Conservation (phyloP, 305 asterid species). For the Euphrasia arctica region DNA sequence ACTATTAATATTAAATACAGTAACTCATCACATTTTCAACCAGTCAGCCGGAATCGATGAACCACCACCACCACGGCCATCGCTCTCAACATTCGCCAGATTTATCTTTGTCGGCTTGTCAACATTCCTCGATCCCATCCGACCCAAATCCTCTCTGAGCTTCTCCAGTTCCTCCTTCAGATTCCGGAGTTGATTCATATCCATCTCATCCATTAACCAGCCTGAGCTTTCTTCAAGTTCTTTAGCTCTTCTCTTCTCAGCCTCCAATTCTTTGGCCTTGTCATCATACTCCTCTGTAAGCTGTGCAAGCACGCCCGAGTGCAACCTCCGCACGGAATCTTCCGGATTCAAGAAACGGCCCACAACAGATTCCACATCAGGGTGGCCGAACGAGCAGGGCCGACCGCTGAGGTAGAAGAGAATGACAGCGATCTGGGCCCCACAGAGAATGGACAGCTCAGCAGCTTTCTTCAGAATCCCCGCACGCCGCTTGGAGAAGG, state of each 20-base stretch:
- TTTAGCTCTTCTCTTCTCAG: constrained; percentile 25
- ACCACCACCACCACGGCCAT: too few relatives aligned
- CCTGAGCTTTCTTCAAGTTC: constrained; percentile 31
- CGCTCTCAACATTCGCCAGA: not conserved
- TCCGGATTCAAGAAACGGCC: constrained; percentile 15
- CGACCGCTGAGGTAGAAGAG: constrained; percentile 43
- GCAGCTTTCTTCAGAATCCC: constrained; percentile 22
- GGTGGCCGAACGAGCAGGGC: constrained; percentile 47
- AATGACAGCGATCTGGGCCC: constrained; percentile 40
- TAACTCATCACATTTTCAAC: not conserved
- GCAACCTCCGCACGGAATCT: constrained; percentile 22
- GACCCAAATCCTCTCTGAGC: constrained; percentile 26
- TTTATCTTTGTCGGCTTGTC: not conserved
- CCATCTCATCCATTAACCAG: constrained; percentile 27
- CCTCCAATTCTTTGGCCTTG: constrained; percentile 26
- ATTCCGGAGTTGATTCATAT: constrained; percentile 21
- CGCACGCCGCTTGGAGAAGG: constrained; percentile 16
- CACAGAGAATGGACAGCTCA: constrained; percentile 10
- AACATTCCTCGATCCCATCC: not conserved
- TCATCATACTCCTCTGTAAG: constrained; percentile 35
- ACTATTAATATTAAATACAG: too few relatives aligned
- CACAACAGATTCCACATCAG: constrained; percentile 31
- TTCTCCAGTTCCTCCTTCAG: constrained; percentile 33
- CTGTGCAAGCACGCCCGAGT: constrained; percentile 19
- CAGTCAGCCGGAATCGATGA: too few relatives aligned